Evolutionary conservation across 306 rosid species (phyloP), one percentile per base, ranked within the genome.

Genomic region (Ammopiptanthus mongolicus): DNA sequence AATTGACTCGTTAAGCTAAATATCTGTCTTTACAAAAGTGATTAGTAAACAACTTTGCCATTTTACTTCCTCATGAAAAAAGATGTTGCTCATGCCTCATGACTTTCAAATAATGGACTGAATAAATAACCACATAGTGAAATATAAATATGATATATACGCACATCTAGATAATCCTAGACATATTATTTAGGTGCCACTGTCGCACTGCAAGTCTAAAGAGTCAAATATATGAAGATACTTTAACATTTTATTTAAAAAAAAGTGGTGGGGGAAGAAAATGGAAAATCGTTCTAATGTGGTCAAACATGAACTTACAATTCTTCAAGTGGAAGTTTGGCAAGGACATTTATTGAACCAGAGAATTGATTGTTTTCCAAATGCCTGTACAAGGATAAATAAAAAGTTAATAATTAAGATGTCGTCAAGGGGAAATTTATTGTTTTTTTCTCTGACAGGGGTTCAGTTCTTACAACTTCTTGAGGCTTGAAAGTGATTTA

Each of bases 281-380:
- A 19, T 23, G 17, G 70, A 50, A 63, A 71, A 31, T 39, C 25
- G 25, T 41, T 74, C 55, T 14, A 37, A 22, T 37, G 56, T 7
- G 68, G 59, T 29, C 13, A 59, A 65, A 62, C 62, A 69, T 14
- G 52, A 75, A 80, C 98, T 81, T 83, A 91, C 98, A 94, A 74
- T 13, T 91, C 93, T 2, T 88, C 78, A 56, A 91, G 93, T 71
- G 94, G 91, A 77, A 89, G 96, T 53, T 57, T 23, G 12, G 87
- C 75, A 83, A 94, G 91, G 75, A 88, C 85, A 72, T 87, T 86
- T 64, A 94, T 75, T 47, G 94, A 69, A 81, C 98, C 98, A 25
- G 92, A 66, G 37, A 91, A 81, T 79, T 90, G 66, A 84, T 94
- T 94, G 44, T 91, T 81, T 82, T 91, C 81, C 72, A 94, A 78